Base-by-base conservation (phyloP, 495 filamentous ascomycete species). In the Aspergillus wentii region DNA sequence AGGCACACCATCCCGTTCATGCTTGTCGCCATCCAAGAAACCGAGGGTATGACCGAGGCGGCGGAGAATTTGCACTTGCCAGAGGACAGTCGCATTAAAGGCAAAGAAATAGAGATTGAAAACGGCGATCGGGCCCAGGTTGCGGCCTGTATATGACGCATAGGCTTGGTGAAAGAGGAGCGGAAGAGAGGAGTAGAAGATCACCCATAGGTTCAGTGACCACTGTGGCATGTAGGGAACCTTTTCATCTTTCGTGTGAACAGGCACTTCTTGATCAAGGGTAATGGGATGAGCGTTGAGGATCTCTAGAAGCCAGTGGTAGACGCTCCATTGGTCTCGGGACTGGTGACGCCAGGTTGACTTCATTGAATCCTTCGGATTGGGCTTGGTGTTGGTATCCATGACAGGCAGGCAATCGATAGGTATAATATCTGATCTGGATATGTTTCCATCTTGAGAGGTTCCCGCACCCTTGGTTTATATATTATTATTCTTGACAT, bases 301-400 rank as follows among this genome's bases (percentile, higher is more conserved):
- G 13, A 52, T 13, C 15, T 68, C 58, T 3, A 68, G 38, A 15
- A 54, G 35, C 46, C 54, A 58, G 46, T 68, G 64, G 35, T 50
- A 34, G 18, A 57, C 40, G n/a, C 26, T 61, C 64, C 64, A 68
- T 35, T 56, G 38, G 18, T 46, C 42, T 35, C 58, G 58, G 31
- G 47, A 44, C n/a, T 42, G 51, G 3, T 46, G 49, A 7, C 56
- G 62, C 64, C 64, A 68, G 17, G 64, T 68, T 15, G 64, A 68
- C 40, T 54, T 62, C 58, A 68, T 66, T 2, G 64, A 68, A 49
- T 68, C 64, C 38, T 64, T 68, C 6, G 62, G 53, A 31, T 53
- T 47, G 15, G n/a, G n/a, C n/a, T n/a, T n/a, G n/a, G n/a, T n/a
- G n/a, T n/a, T n/a, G n/a, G n/a, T n/a, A n/a, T n/a, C n/a, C n/a